phyloP scores from a whole-genome alignment of 106 monocot species.

The Iris macrosiphon region DNA sequence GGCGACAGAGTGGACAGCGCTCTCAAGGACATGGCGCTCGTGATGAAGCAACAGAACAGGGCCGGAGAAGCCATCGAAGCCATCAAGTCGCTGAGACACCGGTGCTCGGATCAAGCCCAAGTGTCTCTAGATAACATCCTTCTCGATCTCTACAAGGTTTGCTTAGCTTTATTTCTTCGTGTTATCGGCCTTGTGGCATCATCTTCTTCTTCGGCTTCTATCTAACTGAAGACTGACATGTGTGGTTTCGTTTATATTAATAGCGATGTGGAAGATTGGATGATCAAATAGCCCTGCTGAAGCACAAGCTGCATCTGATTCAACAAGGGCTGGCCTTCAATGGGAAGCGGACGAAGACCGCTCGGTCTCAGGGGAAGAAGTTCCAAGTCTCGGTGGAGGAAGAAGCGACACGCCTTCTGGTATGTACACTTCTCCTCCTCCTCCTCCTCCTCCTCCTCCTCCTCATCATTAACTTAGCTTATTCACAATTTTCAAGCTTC shows the following conservation, averaged over 20 bases:
- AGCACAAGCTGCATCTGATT: constrained; percentile 55
- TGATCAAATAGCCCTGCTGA: constrained; percentile 68
- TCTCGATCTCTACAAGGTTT: constrained; percentile 84
- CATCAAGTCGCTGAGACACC: constrained; percentile 60
- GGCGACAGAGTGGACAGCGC: constrained; percentile 87
- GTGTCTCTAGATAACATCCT: constrained; percentile 90
- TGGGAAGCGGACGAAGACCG: constrained; percentile 84
- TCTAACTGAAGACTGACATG: not conserved
- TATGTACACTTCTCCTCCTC: constrained; percentile 3
- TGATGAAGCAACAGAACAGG: constrained; percentile 97
- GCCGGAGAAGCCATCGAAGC: constrained; percentile 92
- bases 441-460: constrained; percentile 4
- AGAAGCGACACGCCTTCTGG: constrained; percentile 82
- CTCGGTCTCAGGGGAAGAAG: constrained; percentile 80
- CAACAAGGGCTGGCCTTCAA: constrained; percentile 82
- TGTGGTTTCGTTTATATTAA: not conserved
- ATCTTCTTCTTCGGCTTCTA: not conserved
- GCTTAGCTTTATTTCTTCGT: not conserved
- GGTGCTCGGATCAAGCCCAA: constrained; percentile 84
- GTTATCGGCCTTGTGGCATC: not conserved
- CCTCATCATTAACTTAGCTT: no score
- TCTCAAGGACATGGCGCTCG: constrained; percentile 90
- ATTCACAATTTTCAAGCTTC: no score
- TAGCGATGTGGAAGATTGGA: constrained; percentile 84
- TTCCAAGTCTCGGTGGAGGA: constrained; percentile 86